Percentiles rank a stretch among this genome's conserved stretches.
Evolutionary conservation across 176 grass and related monocot species (phyloP).

Genomic region (Musa troglodytarum): DNA sequence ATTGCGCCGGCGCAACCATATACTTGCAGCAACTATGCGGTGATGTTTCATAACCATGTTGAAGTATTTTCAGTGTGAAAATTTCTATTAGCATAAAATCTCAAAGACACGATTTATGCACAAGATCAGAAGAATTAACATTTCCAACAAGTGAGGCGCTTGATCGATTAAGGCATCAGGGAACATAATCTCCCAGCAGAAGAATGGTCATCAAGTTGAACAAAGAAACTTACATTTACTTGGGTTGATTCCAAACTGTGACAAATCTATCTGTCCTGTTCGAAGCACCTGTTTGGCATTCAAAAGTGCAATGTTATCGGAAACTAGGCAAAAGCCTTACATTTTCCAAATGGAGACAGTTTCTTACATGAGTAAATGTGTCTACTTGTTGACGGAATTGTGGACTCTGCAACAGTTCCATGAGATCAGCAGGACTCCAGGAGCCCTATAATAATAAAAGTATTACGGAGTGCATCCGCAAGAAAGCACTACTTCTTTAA

Average conservation of each 20-base stretch:
- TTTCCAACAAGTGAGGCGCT: too few relatives aligned
- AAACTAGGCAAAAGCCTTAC: constrained; percentile 3
- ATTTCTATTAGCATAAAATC: too few relatives aligned
- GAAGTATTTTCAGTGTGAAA: too few relatives aligned
- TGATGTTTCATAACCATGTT: too few relatives aligned
- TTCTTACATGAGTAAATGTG: constrained; percentile 75
- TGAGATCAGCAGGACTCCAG: constrained; percentile 61
- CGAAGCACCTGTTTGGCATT: constrained; percentile 59
- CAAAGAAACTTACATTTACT: constrained; percentile 62
- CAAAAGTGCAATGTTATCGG: constrained; percentile 20
- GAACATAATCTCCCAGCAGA: not conserved
- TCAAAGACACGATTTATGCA: too few relatives aligned
- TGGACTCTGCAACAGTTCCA: constrained; percentile 86
- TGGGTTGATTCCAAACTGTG: constrained; percentile 85
- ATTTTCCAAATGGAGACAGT: constrained; percentile 9
- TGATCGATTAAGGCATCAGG: not conserved
- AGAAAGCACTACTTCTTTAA: constrained; percentile 23
- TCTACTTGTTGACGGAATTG: constrained; percentile 91
- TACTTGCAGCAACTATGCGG: too few relatives aligned
- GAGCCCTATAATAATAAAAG: constrained; percentile 59
- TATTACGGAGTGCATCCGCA: constrained; percentile 7
- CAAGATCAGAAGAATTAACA: too few relatives aligned
- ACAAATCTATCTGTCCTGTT: constrained; percentile 82
- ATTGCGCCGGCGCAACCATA: too few relatives aligned
- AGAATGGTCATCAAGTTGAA: not conserved